Evolutionary conservation across 1,139 yeast species (phyloP).

Genomic region (Yamadazyma sp.): DNA sequence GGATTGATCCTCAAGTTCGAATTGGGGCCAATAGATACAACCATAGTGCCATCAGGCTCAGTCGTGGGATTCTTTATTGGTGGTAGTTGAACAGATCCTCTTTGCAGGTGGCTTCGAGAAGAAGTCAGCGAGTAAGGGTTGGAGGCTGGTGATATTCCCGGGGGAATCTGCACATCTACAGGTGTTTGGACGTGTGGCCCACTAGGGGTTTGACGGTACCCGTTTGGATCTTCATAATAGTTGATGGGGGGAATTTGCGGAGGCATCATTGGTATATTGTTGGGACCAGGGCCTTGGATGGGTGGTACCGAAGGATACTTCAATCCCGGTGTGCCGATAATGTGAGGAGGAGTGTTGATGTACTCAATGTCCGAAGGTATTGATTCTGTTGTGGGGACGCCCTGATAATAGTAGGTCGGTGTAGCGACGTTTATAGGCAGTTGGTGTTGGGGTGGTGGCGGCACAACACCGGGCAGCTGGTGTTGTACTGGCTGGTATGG

Average conservation of each 20-base stretch:
- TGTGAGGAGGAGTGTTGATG: neutral
- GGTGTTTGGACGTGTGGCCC: neutral
- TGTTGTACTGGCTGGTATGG: neutral
- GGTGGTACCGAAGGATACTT: conserved; percentile 9
- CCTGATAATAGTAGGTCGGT: conserved; percentile 3
- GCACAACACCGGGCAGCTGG: neutral
- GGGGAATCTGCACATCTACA: neutral
- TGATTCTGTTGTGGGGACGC: neutral
- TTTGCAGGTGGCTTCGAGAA: conserved; percentile 1
- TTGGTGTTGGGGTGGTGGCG: neutral
- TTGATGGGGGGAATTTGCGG: conserved; percentile 9
- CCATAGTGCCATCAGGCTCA: conserved; percentile 16
- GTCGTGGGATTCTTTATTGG: conserved; percentile 8
- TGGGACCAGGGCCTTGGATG: conserved; percentile 14
- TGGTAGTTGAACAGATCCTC: conserved; percentile 11
- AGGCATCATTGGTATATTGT: conserved; percentile 13
- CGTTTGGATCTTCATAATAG: conserved; percentile 7
- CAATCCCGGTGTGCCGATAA: neutral
- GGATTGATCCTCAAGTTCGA: conserved; percentile 36
- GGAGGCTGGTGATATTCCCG: conserved; percentile 1
- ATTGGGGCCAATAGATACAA: conserved; percentile 40
- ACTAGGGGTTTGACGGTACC: neutral
- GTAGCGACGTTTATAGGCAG: neutral
- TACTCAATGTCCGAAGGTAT: neutral
- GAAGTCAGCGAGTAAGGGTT: conserved; percentile 3